Percentiles rank a stretch among this genome's conserved stretches.
These are phyloP conservation scores for Phytophthora cajani DNA, from an alignment of 352 stramenopile genomes.

Conservation along the genomic window DNA sequence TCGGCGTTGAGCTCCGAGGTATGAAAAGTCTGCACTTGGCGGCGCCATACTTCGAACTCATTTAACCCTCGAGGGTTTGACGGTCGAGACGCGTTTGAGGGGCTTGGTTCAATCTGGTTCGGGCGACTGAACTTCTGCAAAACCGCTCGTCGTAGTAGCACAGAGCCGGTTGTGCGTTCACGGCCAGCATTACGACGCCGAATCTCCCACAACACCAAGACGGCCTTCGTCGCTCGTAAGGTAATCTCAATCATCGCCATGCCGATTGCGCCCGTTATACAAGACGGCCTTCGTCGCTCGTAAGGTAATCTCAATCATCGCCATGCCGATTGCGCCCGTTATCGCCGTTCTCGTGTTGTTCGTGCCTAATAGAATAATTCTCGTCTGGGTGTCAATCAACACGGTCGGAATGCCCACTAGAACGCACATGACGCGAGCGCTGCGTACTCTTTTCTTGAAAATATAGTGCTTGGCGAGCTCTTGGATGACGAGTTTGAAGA, in stretches of 20 bases:
- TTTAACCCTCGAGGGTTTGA: background rate
- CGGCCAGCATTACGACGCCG: background rate
- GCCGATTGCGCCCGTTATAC: constrained; percentile 14
- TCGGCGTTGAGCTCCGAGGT: constrained; percentile 37
- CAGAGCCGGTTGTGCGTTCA: background rate
- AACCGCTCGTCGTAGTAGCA: background rate
- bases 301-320: constrained; percentile 28
- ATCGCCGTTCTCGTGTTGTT: constrained; percentile 18
- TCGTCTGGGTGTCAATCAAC: constrained; percentile 45
- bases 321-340: constrained; percentile 27
- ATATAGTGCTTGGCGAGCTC: constrained; percentile 1
- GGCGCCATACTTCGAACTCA: constrained; percentile 14
- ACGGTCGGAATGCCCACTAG: constrained; percentile 37
- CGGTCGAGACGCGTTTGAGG: background rate
- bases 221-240: constrained; percentile 22
- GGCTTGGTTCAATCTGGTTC: background rate
- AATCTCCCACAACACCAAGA: constrained; percentile 21
- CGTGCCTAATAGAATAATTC: constrained; percentile 32
- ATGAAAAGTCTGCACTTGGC: constrained; percentile 32
- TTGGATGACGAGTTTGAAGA: constrained; percentile 3
- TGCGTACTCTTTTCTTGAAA: constrained; percentile 3
- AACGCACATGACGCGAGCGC: constrained; percentile 36
- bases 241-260: constrained; percentile 37
- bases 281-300: constrained; percentile 23
- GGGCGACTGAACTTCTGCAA: background rate